These are phyloP conservation scores for Penicillium desertorum DNA, from an alignment of 495 filamentous ascomycete species.

Conservation along the genomic window DNA sequence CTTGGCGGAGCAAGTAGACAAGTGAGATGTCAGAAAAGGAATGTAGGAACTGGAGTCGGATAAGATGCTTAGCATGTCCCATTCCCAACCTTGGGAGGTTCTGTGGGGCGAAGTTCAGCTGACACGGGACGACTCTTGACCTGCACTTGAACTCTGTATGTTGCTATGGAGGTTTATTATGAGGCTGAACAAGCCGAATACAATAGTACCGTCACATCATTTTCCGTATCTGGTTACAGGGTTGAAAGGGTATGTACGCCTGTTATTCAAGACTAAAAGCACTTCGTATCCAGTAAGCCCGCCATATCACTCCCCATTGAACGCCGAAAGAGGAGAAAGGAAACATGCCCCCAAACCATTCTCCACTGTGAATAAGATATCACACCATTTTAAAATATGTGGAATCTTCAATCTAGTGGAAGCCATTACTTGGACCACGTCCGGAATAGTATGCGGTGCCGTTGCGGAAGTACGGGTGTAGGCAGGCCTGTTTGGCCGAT, in stretches of 20 bases:
- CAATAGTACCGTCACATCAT: conserved; percentile 10
- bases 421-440: conserved; percentile 45
- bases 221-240: conserved; percentile 5
- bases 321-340: conserved; percentile 42
- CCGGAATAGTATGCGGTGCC: conserved; percentile 56
- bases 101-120: conserved; percentile 25
- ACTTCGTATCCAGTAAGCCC: conserved; percentile 36
- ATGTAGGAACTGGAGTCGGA: not conserved
- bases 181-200: conserved; percentile 21
- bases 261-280: conserved; percentile 35
- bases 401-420: conserved; percentile 30
- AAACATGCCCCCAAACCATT: conserved; percentile 13
- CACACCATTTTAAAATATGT: conserved; percentile 12
- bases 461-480: conserved; percentile 88
- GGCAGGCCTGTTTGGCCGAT: conserved; percentile 91
- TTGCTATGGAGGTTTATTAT: not conserved
- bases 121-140: conserved; percentile 9
- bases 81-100: not conserved
- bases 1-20: not conserved
- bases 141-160: not conserved
- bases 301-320: conserved; percentile 38
- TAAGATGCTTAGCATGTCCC: not conserved
- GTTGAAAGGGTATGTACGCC: conserved; percentile 38
- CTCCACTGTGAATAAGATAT: conserved; percentile 24
- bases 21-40: not conserved